Conservation (phyloP, 164 flowering plant species). For the Protea cynaroides region DNA sequence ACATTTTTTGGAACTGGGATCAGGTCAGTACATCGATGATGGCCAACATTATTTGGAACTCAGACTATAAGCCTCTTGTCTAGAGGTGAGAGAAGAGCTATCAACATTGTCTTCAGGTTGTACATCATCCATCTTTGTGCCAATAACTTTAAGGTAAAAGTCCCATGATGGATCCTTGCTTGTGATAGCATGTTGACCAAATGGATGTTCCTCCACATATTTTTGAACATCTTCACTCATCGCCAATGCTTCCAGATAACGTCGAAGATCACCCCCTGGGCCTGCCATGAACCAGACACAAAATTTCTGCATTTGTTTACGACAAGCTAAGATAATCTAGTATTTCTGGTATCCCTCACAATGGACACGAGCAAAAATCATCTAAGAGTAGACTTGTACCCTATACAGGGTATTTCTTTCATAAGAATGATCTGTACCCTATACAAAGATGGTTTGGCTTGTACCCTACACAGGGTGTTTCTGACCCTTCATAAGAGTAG, state of each 20-base stretch:
- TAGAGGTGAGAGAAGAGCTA: not conserved
- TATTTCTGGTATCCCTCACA: not conserved
- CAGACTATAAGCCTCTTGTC: no score
- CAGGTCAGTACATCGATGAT: no score
- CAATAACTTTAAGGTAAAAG: slow-evolving; percentile 39
- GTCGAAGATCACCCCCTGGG: slow-evolving; percentile 68
- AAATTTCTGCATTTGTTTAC: not conserved
- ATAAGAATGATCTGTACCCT: no score
- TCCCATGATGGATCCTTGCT: slow-evolving; percentile 48
- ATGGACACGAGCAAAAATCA: not conserved
- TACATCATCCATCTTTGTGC: not conserved
- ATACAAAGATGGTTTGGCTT: no score
- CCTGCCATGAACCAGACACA: slow-evolving; percentile 35
- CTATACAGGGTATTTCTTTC: not conserved
- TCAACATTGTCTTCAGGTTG: not conserved
- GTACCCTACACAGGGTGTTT: no score
- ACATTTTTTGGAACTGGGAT: no score
- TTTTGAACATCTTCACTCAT: slow-evolving; percentile 45
- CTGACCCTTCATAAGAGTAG: not conserved
- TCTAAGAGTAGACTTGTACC: not conserved
- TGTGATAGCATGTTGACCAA: slow-evolving; percentile 68
- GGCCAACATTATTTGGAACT: no score
- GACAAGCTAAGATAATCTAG: not conserved
- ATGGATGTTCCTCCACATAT: slow-evolving; percentile 56
- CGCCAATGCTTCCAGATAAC: slow-evolving; percentile 54